A percentile compares a stretch with the other conserved stretches of the same genome.
These are phyloP conservation scores for Irpex sp. DNA, from an alignment of 1,284 basidiomycete genomes.

Conservation along the genomic window DNA sequence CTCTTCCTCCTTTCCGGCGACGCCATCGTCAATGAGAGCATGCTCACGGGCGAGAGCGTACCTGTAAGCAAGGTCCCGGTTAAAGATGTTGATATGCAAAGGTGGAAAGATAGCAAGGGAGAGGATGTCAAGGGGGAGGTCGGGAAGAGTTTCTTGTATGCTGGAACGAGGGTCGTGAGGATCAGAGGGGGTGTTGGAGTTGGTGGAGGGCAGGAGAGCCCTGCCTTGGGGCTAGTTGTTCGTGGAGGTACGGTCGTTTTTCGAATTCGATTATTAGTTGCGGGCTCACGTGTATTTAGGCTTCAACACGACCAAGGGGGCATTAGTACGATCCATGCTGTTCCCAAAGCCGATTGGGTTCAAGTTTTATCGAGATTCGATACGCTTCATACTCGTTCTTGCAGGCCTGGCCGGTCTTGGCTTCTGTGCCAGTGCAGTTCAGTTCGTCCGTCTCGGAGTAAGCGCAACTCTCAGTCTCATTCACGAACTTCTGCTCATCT, in stretches of 20 bases:
- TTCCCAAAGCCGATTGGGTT: constrained; percentile 98
- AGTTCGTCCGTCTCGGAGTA: constrained; percentile 90
- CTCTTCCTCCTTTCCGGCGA: constrained; percentile 92
- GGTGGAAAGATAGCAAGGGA: constrained; percentile 61
- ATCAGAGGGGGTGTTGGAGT: constrained; percentile 68
- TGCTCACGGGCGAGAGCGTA: constrained; percentile 96
- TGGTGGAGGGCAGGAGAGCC: constrained; percentile 50
- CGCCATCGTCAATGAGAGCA: constrained; percentile 97
- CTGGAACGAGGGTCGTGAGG: constrained; percentile 90
- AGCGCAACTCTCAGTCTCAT: constrained; percentile 8
- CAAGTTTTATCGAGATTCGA: constrained; percentile 97
- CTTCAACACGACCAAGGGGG: constrained; percentile 98
- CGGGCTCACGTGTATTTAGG: constrained; percentile 39
- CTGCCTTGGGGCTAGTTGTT: constrained; percentile 87
- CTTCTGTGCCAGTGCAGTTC: constrained; percentile 85
- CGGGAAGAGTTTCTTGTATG: constrained; percentile 86
- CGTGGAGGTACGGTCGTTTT: constrained; percentile 63
- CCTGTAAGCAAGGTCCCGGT: constrained; percentile 87
- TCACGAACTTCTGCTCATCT: constrained; percentile 5
- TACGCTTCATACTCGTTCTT: constrained; percentile 93
- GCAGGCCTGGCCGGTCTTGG: constrained; percentile 86
- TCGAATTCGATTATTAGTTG: background rate
- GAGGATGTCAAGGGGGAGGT: constrained; percentile 64
- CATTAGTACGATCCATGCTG: constrained; percentile 94
- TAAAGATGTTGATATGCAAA: constrained; percentile 66